These are phyloP conservation scores for Aspergillus sclerotialis DNA, from an alignment of 2,329 filamentous ascomycete genomes.

Conservation along the genomic window DNA sequence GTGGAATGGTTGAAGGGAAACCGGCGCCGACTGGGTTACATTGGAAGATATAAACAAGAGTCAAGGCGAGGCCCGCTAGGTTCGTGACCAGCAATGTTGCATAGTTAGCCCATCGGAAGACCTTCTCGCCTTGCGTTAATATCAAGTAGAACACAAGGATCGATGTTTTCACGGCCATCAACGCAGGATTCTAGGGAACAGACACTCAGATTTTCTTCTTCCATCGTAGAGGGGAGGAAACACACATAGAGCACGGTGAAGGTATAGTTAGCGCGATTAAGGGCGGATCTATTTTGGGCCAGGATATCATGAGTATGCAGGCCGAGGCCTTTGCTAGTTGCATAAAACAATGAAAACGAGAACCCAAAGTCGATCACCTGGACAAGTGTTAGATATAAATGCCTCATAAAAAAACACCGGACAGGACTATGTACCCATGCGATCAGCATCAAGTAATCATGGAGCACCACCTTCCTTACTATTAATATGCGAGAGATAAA, in stretches of 20 bases:
- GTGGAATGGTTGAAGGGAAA: constrained; percentile 48
- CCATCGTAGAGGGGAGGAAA: constrained; percentile 13
- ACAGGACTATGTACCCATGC: constrained; percentile 57
- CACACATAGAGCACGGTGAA: constrained; percentile 56
- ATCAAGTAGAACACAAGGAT: constrained; percentile 85
- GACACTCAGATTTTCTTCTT: neutral
- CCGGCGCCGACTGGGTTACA: constrained; percentile 68
- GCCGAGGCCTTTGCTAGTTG: constrained; percentile 37
- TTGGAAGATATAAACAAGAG: constrained; percentile 81
- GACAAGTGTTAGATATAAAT: neutral
- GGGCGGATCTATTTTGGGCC: constrained; percentile 17
- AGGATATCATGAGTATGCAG: constrained; percentile 34
- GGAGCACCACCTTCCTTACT: constrained; percentile 63
- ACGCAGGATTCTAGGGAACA: constrained; percentile 72
- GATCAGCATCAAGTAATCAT: constrained; percentile 74
- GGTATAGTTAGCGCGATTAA: constrained; percentile 49
- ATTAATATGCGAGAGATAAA: constrained; percentile 67
- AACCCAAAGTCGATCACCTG: constrained; percentile 41
- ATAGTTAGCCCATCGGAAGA: constrained; percentile 79
- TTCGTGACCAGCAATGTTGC: constrained; percentile 71
- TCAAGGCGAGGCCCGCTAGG: constrained; percentile 67
- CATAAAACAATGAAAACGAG: constrained; percentile 40
- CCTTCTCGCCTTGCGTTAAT: constrained; percentile 68
- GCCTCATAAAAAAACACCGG: constrained; percentile 2
- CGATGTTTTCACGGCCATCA: constrained; percentile 91